Evolutionary conservation across 1,284 basidiomycete species (phyloP), one percentile per base, ranked within the genome.

Genomic region (Marasmius tenuissimus): DNA sequence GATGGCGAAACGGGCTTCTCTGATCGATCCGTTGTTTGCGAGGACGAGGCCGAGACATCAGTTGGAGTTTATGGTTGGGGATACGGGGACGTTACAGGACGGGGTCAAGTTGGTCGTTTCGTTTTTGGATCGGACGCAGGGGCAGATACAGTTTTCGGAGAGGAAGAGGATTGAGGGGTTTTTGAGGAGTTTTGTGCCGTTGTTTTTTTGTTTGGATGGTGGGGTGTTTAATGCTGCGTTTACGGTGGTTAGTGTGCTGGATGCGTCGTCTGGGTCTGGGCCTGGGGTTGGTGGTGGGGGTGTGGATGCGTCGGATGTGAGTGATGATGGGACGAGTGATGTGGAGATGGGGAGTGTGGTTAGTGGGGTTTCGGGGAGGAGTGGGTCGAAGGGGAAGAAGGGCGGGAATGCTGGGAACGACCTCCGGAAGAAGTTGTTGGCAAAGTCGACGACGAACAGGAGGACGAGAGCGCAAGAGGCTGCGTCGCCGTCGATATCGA

Each of bases 111-210:
- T 98, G 65, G 86, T 91, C 39, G 86, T 97, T 69, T 92, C 92
- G n/a, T 94, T 94, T 75, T 80, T 98, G 68, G 96, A 98, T 73
- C 91, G 96, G 37, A 91, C 91, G 50, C 89, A 88, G 67, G 86
- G 84, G 16, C 88, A 91, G 72, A 85, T 96, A 59, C 83, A 85
- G 52, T 80, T 85, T 27, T 77, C 80, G 10, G 95, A 98, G 68
- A 81, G 93, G 70, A 89, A 87, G 71, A 84, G 89, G 66, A 90
- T 98, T 55, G 96, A 98, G 74, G 81, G 81, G 0, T 94, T 97
- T 76, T 75, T 98, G 57, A 84, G 94, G 49, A 83, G 87, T 42
- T 93, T 97, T 67, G 75, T 90, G 14, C 91, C 89, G 1, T 76
- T 91, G 45, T 90, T 92, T 71, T 91, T 91, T 70, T 81, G 84